Evolutionary conservation across 768 basidiomycete species (phyloP), one percentile per base, ranked within the genome.

Genomic region (Leccinum arenicola): DNA sequence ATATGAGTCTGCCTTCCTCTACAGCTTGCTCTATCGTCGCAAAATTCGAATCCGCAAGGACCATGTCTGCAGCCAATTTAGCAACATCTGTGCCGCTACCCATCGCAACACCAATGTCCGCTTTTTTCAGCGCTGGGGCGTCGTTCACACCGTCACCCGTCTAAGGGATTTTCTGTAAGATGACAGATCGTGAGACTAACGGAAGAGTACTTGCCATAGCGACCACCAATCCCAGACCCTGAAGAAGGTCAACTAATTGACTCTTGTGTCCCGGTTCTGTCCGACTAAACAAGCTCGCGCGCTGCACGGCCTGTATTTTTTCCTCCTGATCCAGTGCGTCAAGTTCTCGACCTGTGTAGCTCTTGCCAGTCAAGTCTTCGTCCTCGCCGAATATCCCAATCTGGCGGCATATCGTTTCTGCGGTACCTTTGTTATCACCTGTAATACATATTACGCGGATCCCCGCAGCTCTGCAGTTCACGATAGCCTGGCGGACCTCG

Each of bases 91-190:
- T 99, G 55, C 96, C 96, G 58, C 93, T 95, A 50, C 96, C 96
- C 96, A 99, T 99, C 4, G 96, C 95, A 54, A 99, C 89, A 73
- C 96, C 96, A 67, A 99, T 99, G 67, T 96, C 94, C 12, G 96
- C 97, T 76, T 90, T 95, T 73, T 96, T 95, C 67, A 99, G 76
- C 0, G 96, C 97, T 35, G 95, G 95, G 3, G 97, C 96, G 68
- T 99, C 96, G 65, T 99, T 99, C 58, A 99, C 97, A 66, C 96
- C 96, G 70, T 98, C 96, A 59, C 94, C 95, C 57, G 93, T 95
- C 92, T 93, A 62, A 33, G 52, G 7, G 1, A 50, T 31, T 36
- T n/a, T 25, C n/a, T 48, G 61, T 67, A 53, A 68, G 52, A 43
- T 19, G 19, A 54, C 15, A 31, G 27, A 31, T 55, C 48, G 25